Percentiles rank a stretch among this genome's conserved stretches.
These are phyloP conservation scores for Glycine latifolia DNA, from an alignment of 306 rosid species.

Conservation along the genomic window DNA sequence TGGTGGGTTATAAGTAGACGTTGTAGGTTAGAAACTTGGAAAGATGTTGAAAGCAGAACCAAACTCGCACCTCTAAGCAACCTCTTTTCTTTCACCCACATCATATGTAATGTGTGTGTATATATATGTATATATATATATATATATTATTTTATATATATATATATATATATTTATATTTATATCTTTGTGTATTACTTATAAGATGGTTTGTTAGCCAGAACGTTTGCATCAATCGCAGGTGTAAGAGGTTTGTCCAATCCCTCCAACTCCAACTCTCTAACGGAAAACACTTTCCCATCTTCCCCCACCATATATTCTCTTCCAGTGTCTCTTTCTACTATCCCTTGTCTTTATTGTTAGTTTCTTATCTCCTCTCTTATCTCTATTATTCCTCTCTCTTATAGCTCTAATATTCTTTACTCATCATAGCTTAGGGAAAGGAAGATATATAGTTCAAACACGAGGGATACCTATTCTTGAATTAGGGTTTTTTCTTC, in stretches of 20 bases:
- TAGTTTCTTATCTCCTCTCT: not conserved
- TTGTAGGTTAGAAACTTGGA: conserved; percentile 96
- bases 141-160: too few species aligned
- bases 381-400: not conserved
- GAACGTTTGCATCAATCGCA: conserved; percentile 92
- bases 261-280: conserved; percentile 63
- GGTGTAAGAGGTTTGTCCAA: conserved; percentile 84
- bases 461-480: conserved; percentile 32
- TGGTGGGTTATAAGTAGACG: conserved; percentile 98
- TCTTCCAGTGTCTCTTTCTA: conserved; percentile 46
- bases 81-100: conserved; percentile 52
- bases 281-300: conserved; percentile 87
- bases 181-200: conserved; percentile 47
- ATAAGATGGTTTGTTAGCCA: conserved; percentile 73
- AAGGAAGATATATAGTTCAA: conserved; percentile 40
- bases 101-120: conserved; percentile 1
- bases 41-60: conserved; percentile 98
- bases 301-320: conserved; percentile 67
- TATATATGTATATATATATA: not conserved
- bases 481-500: conserved; percentile 50
- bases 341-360: conserved; percentile 46
- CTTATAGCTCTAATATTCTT: conserved; percentile 30
- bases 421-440: conserved; percentile 20
- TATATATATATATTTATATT: not conserved
- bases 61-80: conserved; percentile 86